Conservation (phyloP, 306 rosid genomes). For the Acacia acuminata region DNA sequence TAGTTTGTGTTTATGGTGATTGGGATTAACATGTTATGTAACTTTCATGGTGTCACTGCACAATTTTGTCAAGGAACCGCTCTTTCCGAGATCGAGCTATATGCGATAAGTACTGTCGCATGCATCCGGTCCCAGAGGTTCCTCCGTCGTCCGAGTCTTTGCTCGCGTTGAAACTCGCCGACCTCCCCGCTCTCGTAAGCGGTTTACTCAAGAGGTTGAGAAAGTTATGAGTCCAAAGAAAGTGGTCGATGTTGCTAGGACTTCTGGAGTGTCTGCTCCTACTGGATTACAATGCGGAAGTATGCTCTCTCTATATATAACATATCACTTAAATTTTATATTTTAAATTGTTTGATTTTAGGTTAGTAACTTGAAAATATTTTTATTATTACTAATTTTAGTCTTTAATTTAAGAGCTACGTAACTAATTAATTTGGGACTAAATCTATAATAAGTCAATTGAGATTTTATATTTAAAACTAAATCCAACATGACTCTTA, state of each 20-base stretch:
- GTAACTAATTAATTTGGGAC: too few species aligned
- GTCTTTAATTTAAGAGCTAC: too few species aligned
- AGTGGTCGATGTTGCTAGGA: neutral
- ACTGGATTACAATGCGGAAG: slow-evolving; percentile 18
- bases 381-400: too few species aligned
- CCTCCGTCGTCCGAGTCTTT: neutral
- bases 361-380: too few species aligned
- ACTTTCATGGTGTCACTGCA: neutral
- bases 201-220: neutral
- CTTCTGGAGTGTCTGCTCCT: neutral
- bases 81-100: neutral
- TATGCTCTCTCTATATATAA: neutral
- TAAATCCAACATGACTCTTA: too few species aligned
- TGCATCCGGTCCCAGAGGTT: neutral
- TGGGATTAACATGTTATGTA: neutral
- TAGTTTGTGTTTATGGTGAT: neutral
- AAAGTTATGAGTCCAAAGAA: neutral
- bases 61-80: neutral
- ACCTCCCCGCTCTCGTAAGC: neutral
- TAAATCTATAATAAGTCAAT: too few species aligned
- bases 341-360: too few species aligned
- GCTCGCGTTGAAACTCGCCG: neutral
- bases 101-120: neutral
- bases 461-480: too few species aligned
- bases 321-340: too few species aligned